phyloP scores from a whole-genome alignment of 1,284 basidiomycete species.

The Mycena sp. region DNA sequence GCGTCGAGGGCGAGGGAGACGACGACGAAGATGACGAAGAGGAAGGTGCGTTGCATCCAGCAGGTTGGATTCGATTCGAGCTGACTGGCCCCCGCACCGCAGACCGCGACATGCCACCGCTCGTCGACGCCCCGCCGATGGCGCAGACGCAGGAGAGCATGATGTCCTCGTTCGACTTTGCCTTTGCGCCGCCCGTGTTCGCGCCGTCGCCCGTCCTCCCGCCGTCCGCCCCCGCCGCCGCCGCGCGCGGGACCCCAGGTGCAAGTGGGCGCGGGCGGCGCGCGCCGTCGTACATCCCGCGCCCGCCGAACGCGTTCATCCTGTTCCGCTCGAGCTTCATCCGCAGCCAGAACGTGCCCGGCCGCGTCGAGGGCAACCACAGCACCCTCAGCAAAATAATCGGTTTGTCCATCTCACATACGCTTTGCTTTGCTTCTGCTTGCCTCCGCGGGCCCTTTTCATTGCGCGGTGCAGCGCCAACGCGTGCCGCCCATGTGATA shows the following conservation, averaged over 20 bases:
- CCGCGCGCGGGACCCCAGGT: too few species aligned
- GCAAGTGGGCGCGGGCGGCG: too few species aligned
- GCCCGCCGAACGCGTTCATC: constrained; percentile 89
- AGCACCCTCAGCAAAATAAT: constrained; percentile 80
- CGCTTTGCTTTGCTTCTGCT: not conserved
- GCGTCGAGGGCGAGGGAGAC: not conserved
- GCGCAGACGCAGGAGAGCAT: constrained; percentile 18
- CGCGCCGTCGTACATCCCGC: constrained; percentile 2
- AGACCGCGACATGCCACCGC: constrained; percentile 25
- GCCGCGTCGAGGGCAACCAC: constrained; percentile 82
- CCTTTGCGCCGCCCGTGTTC: not conserved
- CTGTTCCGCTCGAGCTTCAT: constrained; percentile 87
- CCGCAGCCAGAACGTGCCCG: constrained; percentile 77
- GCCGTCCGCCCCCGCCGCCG: not conserved
- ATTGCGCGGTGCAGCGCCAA: too few species aligned
- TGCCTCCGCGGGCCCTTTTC: not conserved
- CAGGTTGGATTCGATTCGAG: not conserved
- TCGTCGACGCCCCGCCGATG: constrained; percentile 17
- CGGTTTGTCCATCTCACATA: constrained; percentile 58
- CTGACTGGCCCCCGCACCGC: not conserved
- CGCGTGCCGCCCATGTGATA: too few species aligned
- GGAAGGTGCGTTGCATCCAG: constrained; percentile 13
- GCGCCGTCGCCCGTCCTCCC: not conserved
- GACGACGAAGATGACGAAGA: constrained; percentile 1
- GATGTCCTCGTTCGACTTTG: constrained; percentile 31